phyloP scores from a whole-genome alignment of 2,329 filamentous ascomycete species.

The Cercospora sp. region DNA sequence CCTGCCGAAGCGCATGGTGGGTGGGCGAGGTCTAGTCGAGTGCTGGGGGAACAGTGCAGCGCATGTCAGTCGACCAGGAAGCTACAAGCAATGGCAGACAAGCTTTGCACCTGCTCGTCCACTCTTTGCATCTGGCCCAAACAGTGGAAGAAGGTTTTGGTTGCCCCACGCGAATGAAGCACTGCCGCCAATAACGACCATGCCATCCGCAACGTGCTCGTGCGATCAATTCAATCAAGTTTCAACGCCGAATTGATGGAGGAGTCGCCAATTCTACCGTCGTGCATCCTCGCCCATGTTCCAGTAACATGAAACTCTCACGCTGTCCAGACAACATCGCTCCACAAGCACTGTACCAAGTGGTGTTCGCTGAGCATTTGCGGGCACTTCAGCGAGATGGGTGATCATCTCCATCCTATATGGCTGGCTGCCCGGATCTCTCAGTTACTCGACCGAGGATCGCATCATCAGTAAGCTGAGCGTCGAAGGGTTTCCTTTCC shows the following conservation, averaged over 20 bases:
- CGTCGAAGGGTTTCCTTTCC: not conserved
- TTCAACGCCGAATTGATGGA: not conserved
- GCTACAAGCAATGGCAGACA: not conserved
- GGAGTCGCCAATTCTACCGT: not conserved
- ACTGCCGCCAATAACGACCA: not conserved
- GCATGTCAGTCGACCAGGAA: not conserved
- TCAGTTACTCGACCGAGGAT: not conserved
- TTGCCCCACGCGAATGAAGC: slow-evolving; percentile 2
- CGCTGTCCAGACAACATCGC: not conserved
- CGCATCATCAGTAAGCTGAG: not conserved
- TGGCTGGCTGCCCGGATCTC: not conserved
- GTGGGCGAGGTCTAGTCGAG: slow-evolving; percentile 1
- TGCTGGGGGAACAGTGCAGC: not conserved
- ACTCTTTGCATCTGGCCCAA: not conserved
- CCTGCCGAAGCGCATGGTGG: slow-evolving; percentile 84
- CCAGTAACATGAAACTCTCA: not conserved
- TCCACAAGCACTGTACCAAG: not conserved
- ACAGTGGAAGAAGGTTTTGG: not conserved
- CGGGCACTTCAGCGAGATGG: not conserved
- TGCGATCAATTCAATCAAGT: not conserved
- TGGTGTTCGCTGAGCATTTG: not conserved
- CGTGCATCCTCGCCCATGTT: not conserved
- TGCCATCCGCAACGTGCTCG: not conserved
- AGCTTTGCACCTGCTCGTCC: not conserved
- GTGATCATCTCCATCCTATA: not conserved